Conservation (phyloP, 2,329 filamentous ascomycete species). For the Xylaria hypoxylon region DNA sequence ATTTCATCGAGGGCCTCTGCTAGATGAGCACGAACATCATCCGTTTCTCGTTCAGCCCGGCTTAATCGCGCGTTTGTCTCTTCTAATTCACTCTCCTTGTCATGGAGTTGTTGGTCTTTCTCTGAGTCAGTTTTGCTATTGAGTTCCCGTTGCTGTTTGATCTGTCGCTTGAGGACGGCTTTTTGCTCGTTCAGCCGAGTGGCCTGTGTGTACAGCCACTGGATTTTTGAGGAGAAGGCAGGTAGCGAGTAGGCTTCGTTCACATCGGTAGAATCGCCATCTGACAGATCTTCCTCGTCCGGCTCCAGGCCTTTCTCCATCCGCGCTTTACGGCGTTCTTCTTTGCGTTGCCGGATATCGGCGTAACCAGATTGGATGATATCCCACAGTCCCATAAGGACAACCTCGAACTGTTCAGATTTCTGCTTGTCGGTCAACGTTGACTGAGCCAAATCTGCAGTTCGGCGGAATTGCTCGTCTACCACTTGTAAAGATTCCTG, state of each 20-base stretch:
- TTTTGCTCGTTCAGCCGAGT: conserved; percentile 87
- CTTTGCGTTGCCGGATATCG: conserved; percentile 65
- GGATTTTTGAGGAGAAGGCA: conserved; percentile 82
- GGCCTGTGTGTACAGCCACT: conserved; percentile 81
- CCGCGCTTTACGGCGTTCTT: conserved; percentile 64
- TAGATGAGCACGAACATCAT: conserved; percentile 62
- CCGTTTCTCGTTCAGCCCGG: conserved; percentile 52
- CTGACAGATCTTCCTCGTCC: conserved; percentile 71
- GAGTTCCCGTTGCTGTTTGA: conserved; percentile 93
- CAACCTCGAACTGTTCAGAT: conserved; percentile 66
- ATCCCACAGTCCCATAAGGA: conserved; percentile 68
- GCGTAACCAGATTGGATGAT: conserved; percentile 67
- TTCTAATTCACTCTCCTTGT: conserved; percentile 68
- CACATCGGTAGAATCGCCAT: conserved; percentile 68
- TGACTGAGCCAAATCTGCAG: conserved; percentile 49
- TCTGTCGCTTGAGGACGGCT: conserved; percentile 86
- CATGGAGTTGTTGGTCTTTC: conserved; percentile 72
- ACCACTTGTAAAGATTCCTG: conserved; percentile 68
- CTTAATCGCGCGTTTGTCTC: conserved; percentile 50
- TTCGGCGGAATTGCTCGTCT: conserved; percentile 57
- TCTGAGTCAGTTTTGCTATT: conserved; percentile 86
- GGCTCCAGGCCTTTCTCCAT: conserved; percentile 68
- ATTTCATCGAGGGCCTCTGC: conserved; percentile 61
- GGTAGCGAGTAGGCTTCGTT: conserved; percentile 76
- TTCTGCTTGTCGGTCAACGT: conserved; percentile 54